Evolutionary conservation across 352 stramenopile genomes (phyloP).

Genomic region (Phytophthora colocasiae): DNA sequence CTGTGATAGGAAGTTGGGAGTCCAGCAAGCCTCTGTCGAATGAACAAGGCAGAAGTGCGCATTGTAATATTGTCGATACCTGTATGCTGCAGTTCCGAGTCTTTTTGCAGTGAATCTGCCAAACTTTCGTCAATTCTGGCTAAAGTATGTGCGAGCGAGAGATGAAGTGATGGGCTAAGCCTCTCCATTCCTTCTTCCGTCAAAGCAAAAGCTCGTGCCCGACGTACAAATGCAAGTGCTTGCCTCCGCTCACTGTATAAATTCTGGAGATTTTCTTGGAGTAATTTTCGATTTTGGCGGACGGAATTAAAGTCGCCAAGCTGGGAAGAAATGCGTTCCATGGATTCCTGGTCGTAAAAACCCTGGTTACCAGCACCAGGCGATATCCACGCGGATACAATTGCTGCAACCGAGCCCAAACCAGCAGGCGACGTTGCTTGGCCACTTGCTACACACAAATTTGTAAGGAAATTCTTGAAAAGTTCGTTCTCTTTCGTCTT

Average conservation of each 20-base stretch:
- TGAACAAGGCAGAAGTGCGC: conserved; percentile 24
- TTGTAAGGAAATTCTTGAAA: conserved; percentile 24
- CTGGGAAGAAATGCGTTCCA: conserved; percentile 42
- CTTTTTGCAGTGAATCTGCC: not conserved
- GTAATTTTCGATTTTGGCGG: conserved; percentile 20
- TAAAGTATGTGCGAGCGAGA: conserved; percentile 27
- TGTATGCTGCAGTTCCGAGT: not conserved
- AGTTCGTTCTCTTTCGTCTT: conserved; percentile 26
- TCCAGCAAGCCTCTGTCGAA: conserved; percentile 34
- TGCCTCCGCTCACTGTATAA: conserved; percentile 15
- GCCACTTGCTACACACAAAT: conserved; percentile 30
- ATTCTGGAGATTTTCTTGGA: conserved; percentile 18
- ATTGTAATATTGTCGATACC: conserved; percentile 8
- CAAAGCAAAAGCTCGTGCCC: conserved; percentile 27
- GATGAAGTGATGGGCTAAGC: conserved; percentile 14
- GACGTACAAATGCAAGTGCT: conserved; percentile 28
- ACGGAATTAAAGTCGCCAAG: conserved; percentile 34
- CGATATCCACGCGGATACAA: conserved; percentile 36
- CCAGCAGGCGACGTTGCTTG: conserved; percentile 17
- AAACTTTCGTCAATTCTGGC: conserved; percentile 22
- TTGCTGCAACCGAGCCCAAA: conserved; percentile 9
- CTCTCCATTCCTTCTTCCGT: conserved; percentile 31
- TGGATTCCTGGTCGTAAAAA: conserved; percentile 34
- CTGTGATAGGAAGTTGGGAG: conserved; percentile 37
- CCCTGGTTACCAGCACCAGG: conserved; percentile 21